Evolutionary conservation across 495 filamentous ascomycete species (phyloP).

Genomic region (Penicillium silybi): DNA sequence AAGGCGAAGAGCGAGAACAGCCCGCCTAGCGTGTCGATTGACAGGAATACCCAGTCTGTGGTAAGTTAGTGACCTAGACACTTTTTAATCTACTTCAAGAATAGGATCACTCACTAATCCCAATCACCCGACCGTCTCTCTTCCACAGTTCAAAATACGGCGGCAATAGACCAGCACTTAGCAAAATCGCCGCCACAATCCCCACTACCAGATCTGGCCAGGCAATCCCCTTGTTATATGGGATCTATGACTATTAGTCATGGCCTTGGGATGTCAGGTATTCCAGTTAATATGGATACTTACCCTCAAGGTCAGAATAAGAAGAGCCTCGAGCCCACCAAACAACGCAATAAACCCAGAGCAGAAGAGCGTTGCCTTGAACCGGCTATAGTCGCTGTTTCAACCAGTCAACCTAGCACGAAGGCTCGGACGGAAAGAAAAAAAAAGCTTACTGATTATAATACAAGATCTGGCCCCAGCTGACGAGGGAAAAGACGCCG

Average conservation of each 20-base stretch:
- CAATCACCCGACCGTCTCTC: slow-evolving; percentile 62
- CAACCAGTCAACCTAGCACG: not conserved
- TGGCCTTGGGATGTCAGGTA: slow-evolving; percentile 1
- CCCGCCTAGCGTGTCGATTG: slow-evolving; percentile 67
- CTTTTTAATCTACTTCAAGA: not conserved
- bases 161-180: slow-evolving; percentile 60
- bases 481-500: slow-evolving; percentile 57
- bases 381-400: slow-evolving; percentile 45
- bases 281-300: slow-evolving; percentile 1
- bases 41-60: slow-evolving; percentile 59
- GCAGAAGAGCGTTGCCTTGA: slow-evolving; percentile 47
- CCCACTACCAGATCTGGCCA: slow-evolving; percentile 61
- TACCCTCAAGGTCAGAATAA: slow-evolving; percentile 63
- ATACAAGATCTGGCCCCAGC: slow-evolving; percentile 62
- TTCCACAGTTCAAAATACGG: slow-evolving; percentile 73
- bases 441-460: slow-evolving; percentile 56
- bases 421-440: not conserved
- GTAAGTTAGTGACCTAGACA: not conserved
- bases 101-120: slow-evolving; percentile 51
- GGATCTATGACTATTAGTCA: slow-evolving; percentile 25
- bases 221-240: slow-evolving; percentile 49
- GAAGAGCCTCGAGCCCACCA: slow-evolving; percentile 54
- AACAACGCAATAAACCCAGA: slow-evolving; percentile 41
- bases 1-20: slow-evolving; percentile 73
- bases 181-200: slow-evolving; percentile 54